Base-by-base conservation (phyloP, 2,329 filamentous ascomycete species). In the Diaporthe sp. region DNA sequence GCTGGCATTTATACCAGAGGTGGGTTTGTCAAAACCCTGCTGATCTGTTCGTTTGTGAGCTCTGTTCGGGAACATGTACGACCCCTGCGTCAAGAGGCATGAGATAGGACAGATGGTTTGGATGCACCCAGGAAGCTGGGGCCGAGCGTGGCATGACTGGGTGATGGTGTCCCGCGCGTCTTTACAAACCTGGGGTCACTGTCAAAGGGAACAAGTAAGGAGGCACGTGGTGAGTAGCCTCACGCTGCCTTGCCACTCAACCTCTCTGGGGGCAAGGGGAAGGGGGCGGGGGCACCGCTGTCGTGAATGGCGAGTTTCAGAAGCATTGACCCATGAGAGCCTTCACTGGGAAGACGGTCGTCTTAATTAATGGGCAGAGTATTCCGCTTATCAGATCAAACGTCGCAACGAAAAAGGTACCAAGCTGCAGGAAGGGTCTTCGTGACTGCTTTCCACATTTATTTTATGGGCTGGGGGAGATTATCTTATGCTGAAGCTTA, bases 371-470 rank as follows among this genome's bases (percentile, higher is more conserved):
- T 51, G 34, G 15, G 2, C 34, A 53, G 7, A 53, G 15, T 17
- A 5, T 12, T 12, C 22, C 9, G 49, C 8, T 53, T 39, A 68
- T 68, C 47, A 53, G 65, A 68, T 68, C 65, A 68, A 68, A 68
- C 7, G 65, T 68, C 34, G 31, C 47, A 53, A 53, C 47, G 15
- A 47, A 39, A 53, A 53, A 20, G 65, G 31, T 37, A 68, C 28
- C 65, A 31, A 25, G 34, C 47, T 28, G 47, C 65, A 39, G 31
- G 22, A 68, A n/a, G 47, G 65, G 47, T 53, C 65, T 53, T 12
- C 34, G 22, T 42, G 47, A 17, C 31, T 20, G 34, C 25, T 4
- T 25, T 53, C 31, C 7, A 39, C 2, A 28, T 42, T 53, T 53
- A 42, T 15, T 15, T 3, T 53, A 53, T 68, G 34, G 44, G 65